A percentile compares a stretch with the other conserved stretches of the same genome.
Conservation (phyloP, 306 rosid genomes). For the Purshia tridentata region DNA sequence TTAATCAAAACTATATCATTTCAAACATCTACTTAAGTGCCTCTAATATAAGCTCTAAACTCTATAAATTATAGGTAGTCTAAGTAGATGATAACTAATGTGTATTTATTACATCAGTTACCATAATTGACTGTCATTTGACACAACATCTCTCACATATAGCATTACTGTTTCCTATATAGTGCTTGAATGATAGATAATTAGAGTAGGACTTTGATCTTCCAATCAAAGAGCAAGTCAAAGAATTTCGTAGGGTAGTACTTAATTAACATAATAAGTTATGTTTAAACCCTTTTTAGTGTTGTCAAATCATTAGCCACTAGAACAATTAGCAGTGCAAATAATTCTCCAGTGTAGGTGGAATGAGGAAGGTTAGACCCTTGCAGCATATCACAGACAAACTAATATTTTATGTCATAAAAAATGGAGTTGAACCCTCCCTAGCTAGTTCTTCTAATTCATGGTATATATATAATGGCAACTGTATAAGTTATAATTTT, state of each 20-base stretch:
- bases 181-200: background rate
- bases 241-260: conserved; percentile 28
- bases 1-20: too few species aligned
- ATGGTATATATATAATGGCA: background rate
- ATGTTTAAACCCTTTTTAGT: conserved; percentile 37
- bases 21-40: too few species aligned
- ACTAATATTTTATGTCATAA: background rate
- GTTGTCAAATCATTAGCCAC: conserved; percentile 61
- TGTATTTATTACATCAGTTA: too few species aligned
- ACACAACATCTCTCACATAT: too few species aligned
- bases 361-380: background rate
- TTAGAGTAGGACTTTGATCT: conserved; percentile 27
- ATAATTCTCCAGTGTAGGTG: background rate
- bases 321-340: conserved; percentile 2
- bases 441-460: background rate
- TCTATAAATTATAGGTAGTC: too few species aligned
- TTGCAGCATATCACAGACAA: background rate
- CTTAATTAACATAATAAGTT: background rate
- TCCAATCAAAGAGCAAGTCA: conserved; percentile 51
- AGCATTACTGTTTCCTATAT: background rate
- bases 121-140: too few species aligned
- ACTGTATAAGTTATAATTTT: background rate
- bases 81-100: too few species aligned
- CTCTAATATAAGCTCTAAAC: too few species aligned
- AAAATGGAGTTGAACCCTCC: conserved; percentile 7